Base-by-base conservation (phyloP, 2,329 filamentous ascomycete species). In the Fusarium siculi region DNA sequence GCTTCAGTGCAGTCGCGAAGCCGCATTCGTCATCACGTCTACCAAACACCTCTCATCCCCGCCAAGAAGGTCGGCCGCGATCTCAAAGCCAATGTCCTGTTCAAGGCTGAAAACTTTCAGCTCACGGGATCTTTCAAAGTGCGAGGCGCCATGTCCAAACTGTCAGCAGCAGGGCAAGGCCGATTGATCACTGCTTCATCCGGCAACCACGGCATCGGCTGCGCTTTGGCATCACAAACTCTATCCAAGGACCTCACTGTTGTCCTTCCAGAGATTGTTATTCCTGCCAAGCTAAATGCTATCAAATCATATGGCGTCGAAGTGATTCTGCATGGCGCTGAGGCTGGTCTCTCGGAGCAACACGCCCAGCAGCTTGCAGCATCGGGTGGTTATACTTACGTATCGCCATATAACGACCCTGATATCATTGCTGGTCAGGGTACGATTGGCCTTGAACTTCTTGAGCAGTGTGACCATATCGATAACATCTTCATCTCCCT, bases 1-100 rank as follows among this genome's bases (percentile, higher is more conserved):
- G 44, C 56, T 5, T 53, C 56, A 52, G 43, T 59, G 25, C 44
- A 59, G 3, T 23, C 56, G 2, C 36, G 56, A 28, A 39, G 9
- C 4, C 56, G 56, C 43, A 59, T 59, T 32, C 44, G 56, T 18
- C 43, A 39, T 14, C 44, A 59, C 6, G 25, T 52, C 43, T 59
- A 59, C 25, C 32, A 59, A 53, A 59, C 56, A 8, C 56, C 56
- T 52, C 56, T 59, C n/a, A 53, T 59, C 25, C 56, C 44, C 5
- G 56, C 44, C 21, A 59, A 53, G 18, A 59, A 40, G n/a, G 2
- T 59, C 4, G 56, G 56, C 7, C 56, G 34, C 3, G 18, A 15
- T 21, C 18, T 19, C 5, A 40, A 59, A 9, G 16, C 56, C 0
- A n/a, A 40, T 1, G 56, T 59, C 1, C 25, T 59, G 1, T 53